Conservation (phyloP, 2,329 filamentous ascomycete species). For the Rhynchosporium agropyri region DNA sequence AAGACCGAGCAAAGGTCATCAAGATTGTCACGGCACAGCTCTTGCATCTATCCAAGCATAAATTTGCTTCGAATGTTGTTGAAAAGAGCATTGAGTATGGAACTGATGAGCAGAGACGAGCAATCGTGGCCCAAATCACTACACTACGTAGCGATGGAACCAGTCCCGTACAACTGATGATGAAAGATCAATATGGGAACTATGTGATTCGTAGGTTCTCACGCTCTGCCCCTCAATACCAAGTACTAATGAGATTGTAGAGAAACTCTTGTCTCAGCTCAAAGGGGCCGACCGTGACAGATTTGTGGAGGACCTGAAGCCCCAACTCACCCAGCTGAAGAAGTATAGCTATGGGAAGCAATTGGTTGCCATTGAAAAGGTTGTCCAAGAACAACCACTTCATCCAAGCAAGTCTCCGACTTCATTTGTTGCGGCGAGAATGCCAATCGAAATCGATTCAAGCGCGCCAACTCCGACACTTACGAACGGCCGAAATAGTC, state of each 20-base stretch:
- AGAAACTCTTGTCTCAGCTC: conserved; percentile 74
- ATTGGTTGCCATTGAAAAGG: conserved; percentile 63
- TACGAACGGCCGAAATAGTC: conserved; percentile 70
- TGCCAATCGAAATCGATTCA: conserved; percentile 51
- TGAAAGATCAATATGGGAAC: conserved; percentile 92
- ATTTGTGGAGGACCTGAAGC: conserved; percentile 65
- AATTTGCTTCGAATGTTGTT: conserved; percentile 95
- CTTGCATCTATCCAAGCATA: conserved; percentile 83
- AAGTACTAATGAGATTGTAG: conserved; percentile 49
- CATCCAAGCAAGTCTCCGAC: conserved; percentile 29
- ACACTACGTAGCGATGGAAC: conserved; percentile 64
- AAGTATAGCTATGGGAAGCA: conserved; percentile 68
- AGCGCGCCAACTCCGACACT: conserved; percentile 65
- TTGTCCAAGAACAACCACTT: conserved; percentile 46
- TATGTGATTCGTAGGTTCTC: conserved; percentile 89
- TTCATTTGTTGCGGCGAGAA: conserved; percentile 36
- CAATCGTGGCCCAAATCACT: conserved; percentile 67
- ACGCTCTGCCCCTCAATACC: neutral
- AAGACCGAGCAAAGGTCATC: conserved; percentile 75
- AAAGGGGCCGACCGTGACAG: conserved; percentile 60
- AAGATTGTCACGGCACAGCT: conserved; percentile 71
- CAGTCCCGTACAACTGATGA: conserved; percentile 72
- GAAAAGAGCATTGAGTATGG: conserved; percentile 85
- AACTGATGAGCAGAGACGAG: conserved; percentile 66
- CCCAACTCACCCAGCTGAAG: conserved; percentile 63